Conservation (phyloP, 768 basidiomycete species). For the Albatrellus ellisii region DNA sequence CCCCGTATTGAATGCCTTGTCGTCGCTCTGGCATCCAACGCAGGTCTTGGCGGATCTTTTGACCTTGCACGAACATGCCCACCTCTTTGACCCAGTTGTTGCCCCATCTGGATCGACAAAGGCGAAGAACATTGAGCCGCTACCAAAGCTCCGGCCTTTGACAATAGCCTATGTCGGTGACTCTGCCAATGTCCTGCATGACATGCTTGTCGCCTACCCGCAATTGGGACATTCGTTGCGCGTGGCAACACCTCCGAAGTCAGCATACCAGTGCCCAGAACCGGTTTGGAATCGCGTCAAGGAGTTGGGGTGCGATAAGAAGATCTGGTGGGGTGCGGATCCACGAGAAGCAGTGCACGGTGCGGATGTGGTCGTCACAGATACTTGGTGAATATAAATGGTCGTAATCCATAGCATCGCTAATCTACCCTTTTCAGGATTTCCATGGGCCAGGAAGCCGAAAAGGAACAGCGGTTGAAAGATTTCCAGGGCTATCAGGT, state of each 20-base stretch:
- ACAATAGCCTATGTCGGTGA: constrained; percentile 93
- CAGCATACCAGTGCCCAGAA: constrained; percentile 48
- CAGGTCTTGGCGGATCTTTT: constrained; percentile 90
- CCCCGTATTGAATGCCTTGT: constrained; percentile 93
- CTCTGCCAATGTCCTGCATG: constrained; percentile 89
- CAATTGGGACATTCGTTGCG: constrained; percentile 80
- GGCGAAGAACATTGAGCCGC: constrained; percentile 12
- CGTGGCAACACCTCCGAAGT: constrained; percentile 63
- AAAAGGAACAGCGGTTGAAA: constrained; percentile 71
- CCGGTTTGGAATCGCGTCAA: constrained; percentile 75
- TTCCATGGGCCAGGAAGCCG: constrained; percentile 97
- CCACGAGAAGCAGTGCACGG: constrained; percentile 79
- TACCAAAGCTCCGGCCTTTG: constrained; percentile 56
- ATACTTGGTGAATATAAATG: constrained; percentile 63
- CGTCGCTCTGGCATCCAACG: constrained; percentile 92
- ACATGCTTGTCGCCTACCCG: constrained; percentile 93
- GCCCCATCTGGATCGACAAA: not conserved
- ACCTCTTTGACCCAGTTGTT: constrained; percentile 31
- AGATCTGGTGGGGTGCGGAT: constrained; percentile 61
- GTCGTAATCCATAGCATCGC: not conserved
- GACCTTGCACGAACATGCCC: constrained; percentile 69
- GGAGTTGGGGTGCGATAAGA: constrained; percentile 58
- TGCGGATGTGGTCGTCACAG: constrained; percentile 93
- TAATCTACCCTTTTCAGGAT: constrained; percentile 42
- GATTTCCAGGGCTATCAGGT: constrained; percentile 93